Percentiles rank a stretch among this genome's conserved stretches.
phyloP scores from a whole-genome alignment of 805 yeast species.

The Starmerella apicola region DNA sequence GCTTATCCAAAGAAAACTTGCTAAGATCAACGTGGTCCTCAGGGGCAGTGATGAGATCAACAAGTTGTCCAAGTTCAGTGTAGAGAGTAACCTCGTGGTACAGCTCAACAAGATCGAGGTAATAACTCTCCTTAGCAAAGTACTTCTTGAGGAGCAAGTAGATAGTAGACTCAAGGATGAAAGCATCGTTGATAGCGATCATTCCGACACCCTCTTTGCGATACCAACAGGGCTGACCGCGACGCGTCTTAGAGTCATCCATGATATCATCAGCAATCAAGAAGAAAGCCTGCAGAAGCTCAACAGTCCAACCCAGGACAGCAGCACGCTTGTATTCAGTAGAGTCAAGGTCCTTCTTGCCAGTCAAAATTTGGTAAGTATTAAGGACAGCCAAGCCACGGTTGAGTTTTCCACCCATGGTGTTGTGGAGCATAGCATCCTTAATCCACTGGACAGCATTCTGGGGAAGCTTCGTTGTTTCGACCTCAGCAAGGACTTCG shows the following conservation, averaged over 20 bases:
- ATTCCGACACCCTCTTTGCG: slow-evolving; percentile 63
- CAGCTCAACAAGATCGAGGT: slow-evolving; percentile 79
- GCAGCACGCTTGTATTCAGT: slow-evolving; percentile 77
- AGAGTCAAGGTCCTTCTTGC: slow-evolving; percentile 44
- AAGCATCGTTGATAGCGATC: slow-evolving; percentile 93
- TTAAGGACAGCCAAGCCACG: slow-evolving; percentile 93
- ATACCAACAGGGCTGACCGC: slow-evolving; percentile 99
- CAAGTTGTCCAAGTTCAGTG: slow-evolving; percentile 92
- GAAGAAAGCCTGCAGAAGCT: slow-evolving; percentile 89
- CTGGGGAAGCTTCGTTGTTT: slow-evolving; percentile 63
- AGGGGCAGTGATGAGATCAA: slow-evolving; percentile 94
- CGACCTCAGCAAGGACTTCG: slow-evolving; percentile 54
- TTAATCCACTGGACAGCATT: slow-evolving; percentile 82
- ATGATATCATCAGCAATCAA: slow-evolving; percentile 97
- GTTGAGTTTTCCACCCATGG: slow-evolving; percentile 94
- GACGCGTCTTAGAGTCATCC: slow-evolving; percentile 92
- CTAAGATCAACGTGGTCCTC: slow-evolving; percentile 83
- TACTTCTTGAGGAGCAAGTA: slow-evolving; percentile 79
- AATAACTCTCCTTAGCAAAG: slow-evolving; percentile 69
- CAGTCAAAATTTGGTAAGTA: slow-evolving; percentile 71
- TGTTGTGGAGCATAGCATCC: slow-evolving; percentile 59
- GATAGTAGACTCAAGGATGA: slow-evolving; percentile 91
- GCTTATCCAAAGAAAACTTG: slow-evolving; percentile 78
- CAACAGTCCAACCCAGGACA: slow-evolving; percentile 88
- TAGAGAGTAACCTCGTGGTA: slow-evolving; percentile 97